phyloP scores from a whole-genome alignment of 176 grass and related monocot genomes.

The Urochloa ruziziensis region DNA sequence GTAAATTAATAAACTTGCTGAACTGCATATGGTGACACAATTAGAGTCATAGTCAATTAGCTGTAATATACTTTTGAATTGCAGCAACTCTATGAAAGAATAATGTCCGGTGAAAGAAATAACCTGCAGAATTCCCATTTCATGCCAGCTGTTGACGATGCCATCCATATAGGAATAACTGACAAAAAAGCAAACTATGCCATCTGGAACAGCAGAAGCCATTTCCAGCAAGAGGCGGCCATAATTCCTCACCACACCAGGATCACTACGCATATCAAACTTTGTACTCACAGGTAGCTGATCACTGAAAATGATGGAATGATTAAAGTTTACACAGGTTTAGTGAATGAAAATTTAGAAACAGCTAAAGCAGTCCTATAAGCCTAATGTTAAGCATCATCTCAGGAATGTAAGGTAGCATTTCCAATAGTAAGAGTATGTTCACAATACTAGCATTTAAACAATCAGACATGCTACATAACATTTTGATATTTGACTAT shows the following conservation, averaged over 20 bases:
- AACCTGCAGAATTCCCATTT: slow-evolving; percentile 98
- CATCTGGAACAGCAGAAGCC: slow-evolving; percentile 89
- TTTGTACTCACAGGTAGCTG: slow-evolving; percentile 94
- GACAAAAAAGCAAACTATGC: slow-evolving; percentile 96
- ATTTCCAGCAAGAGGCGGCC: slow-evolving; percentile 89
- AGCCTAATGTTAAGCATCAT: neutral
- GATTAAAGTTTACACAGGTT: slow-evolving; percentile 5
- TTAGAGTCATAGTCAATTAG: neutral
- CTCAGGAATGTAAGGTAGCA: neutral
- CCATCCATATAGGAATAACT: slow-evolving; percentile 99
- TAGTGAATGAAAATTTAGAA: neutral
- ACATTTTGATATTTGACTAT: neutral
- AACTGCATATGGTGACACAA: neutral
- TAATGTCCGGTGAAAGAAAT: slow-evolving; percentile 22
- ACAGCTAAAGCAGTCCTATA: neutral
- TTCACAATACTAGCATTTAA: neutral
- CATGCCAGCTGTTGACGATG: slow-evolving; percentile 95
- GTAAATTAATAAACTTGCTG: neutral
- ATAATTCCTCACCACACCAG: slow-evolving; percentile 96
- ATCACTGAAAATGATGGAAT: slow-evolving; percentile 64
- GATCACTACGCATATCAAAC: slow-evolving; percentile 96
- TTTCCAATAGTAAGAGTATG: neutral
- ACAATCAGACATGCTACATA: neutral
- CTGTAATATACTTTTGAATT: neutral
- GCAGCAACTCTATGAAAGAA: slow-evolving; percentile 17